Conservation (phyloP, 139 green algal species). For the Mesostigma viride region DNA sequence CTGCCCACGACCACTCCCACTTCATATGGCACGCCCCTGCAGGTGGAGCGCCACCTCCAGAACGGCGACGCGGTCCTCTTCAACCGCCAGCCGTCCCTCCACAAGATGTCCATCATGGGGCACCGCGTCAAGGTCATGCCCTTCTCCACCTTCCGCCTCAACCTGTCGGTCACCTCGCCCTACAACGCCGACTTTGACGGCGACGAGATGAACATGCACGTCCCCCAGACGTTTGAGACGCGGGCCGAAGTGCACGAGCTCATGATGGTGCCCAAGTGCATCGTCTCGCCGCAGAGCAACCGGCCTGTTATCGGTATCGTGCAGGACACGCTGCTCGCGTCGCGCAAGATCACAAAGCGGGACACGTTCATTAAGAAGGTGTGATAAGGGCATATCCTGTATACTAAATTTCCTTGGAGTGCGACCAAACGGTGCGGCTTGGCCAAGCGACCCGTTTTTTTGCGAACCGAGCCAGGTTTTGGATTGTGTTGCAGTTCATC, state of each 20-base stretch:
- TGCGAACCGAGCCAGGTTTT: too few species aligned
- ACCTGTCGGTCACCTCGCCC: constrained; percentile 91
- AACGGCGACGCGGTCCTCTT: constrained; percentile 96
- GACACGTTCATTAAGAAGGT: constrained; percentile 91
- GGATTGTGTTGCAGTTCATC: too few species aligned
- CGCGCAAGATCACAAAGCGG: constrained; percentile 86
- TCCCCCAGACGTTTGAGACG: constrained; percentile 84
- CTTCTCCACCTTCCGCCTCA: constrained; percentile 69
- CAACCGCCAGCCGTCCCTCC: constrained; percentile 97
- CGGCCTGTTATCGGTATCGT: constrained; percentile 98
- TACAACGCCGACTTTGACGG: constrained; percentile 99
- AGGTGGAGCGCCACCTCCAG: constrained; percentile 84
- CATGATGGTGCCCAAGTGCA: constrained; percentile 96
- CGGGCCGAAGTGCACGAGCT: constrained; percentile 87
- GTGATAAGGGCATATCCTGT: too few species aligned
- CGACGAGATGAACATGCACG: constrained; percentile 99
- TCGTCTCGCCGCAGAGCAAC: constrained; percentile 94
- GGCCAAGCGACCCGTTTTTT: too few species aligned
- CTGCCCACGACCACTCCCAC: too few species aligned
- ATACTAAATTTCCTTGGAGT: too few species aligned
- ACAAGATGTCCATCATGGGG: constrained; percentile 99
- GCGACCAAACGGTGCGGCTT: too few species aligned
- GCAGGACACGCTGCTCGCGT: constrained; percentile 90
- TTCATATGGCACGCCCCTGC: too few species aligned
- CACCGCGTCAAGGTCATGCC: constrained; percentile 81